Percentiles rank a stretch among this genome's conserved stretches.
Conservation (phyloP, 2,329 filamentous ascomycete genomes). For the Metarhizium humberi region DNA sequence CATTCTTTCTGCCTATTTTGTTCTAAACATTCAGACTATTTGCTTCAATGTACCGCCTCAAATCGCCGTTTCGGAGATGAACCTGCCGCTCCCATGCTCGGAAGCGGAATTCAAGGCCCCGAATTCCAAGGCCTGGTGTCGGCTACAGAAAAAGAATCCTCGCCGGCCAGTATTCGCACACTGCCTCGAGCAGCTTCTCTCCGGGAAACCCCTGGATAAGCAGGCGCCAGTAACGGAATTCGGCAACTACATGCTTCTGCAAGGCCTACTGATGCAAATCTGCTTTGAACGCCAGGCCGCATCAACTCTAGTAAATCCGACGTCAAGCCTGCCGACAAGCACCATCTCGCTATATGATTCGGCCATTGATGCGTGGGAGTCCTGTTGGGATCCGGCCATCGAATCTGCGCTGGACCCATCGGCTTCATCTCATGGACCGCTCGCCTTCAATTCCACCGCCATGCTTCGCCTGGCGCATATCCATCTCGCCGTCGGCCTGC, state of each 20-base stretch:
- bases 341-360: slow-evolving; percentile 6
- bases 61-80: slow-evolving; percentile 30
- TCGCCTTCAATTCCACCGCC: slow-evolving; percentile 35
- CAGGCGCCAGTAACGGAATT: slow-evolving; percentile 32
- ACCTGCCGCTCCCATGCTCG: slow-evolving; percentile 44
- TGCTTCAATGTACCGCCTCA: slow-evolving; percentile 53
- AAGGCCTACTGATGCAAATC: slow-evolving; percentile 44
- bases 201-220: slow-evolving; percentile 6
- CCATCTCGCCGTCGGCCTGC: too few relatives aligned
- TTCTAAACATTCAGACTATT: slow-evolving; percentile 51
- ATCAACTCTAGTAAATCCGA: background rate
- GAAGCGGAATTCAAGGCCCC: slow-evolving; percentile 46
- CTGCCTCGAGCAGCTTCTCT: slow-evolving; percentile 21
- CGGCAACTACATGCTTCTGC: slow-evolving; percentile 44
- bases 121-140: slow-evolving; percentile 27
- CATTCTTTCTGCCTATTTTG: slow-evolving; percentile 36
- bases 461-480: slow-evolving; percentile 19
- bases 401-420: slow-evolving; percentile 40
- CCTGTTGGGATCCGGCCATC: slow-evolving; percentile 40
- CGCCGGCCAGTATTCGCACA: slow-evolving; percentile 9
- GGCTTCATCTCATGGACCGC: slow-evolving; percentile 39
- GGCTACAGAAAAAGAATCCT: slow-evolving; percentile 14
- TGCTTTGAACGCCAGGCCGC: slow-evolving; percentile 31
- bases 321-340: slow-evolving; percentile 1
- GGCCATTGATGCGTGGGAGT: slow-evolving; percentile 40